phyloP scores from a whole-genome alignment of 495 filamentous ascomycete species.

The Bacidia rubella region DNA sequence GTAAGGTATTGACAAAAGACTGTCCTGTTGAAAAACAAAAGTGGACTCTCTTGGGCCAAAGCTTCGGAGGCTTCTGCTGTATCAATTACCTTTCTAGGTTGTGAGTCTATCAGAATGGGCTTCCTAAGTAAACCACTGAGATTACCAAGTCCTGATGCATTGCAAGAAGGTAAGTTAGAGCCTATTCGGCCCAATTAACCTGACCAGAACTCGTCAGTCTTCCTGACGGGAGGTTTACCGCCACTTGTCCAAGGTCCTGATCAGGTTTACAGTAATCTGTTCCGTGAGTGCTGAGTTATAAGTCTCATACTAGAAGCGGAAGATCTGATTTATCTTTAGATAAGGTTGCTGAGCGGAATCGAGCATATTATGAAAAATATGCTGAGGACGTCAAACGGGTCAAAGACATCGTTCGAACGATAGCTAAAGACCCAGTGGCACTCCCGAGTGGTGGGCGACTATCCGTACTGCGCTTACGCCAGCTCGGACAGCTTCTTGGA shows the following conservation, averaged over 20 bases:
- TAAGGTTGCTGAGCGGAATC: constrained; percentile 52
- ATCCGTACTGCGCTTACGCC: constrained; percentile 56
- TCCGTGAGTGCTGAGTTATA: constrained; percentile 31
- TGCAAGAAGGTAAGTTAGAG: constrained; percentile 43
- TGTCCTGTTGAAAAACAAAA: constrained; percentile 57
- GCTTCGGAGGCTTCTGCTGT: constrained; percentile 79
- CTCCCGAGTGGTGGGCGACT: constrained; percentile 57
- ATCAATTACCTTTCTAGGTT: constrained; percentile 70
- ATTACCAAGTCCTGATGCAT: constrained; percentile 45
- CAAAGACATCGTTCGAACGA: constrained; percentile 47
- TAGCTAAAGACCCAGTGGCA: constrained; percentile 41
- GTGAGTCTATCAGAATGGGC: constrained; percentile 25
- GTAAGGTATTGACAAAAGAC: constrained; percentile 53
- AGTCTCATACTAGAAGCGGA: too few relatives aligned
- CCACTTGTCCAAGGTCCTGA: constrained; percentile 59
- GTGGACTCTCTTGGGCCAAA: constrained; percentile 81
- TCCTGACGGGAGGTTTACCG: constrained; percentile 69
- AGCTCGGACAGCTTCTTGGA: constrained; percentile 64
- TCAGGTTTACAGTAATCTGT: constrained; percentile 61
- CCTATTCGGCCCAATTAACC: neutral
- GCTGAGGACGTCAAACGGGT: constrained; percentile 68
- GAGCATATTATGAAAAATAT: constrained; percentile 70
- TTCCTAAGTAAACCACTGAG: constrained; percentile 1
- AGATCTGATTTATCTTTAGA: neutral
- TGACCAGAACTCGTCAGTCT: constrained; percentile 31